Evolutionary conservation across 2,329 filamentous ascomycete genomes (phyloP).

Genomic region (Xylaria digitata): DNA sequence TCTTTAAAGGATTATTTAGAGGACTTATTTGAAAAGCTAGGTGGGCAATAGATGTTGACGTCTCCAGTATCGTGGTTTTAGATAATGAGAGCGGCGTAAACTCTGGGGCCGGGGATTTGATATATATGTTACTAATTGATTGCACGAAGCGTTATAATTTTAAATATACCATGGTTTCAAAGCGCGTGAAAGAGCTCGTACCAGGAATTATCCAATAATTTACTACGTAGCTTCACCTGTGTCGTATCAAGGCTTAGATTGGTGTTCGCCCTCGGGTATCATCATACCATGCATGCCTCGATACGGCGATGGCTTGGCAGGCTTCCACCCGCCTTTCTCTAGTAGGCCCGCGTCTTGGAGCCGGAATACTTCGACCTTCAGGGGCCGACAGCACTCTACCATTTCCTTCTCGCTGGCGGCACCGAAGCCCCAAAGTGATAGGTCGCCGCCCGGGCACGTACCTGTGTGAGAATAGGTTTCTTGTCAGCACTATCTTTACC

Average conservation of each 20-base stretch:
- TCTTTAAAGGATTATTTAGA: not conserved
- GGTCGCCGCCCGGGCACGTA: constrained; percentile 83
- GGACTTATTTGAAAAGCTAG: constrained; percentile 3
- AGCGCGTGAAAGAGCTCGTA: not conserved
- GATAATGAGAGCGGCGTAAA: not conserved
- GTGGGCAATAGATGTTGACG: not conserved
- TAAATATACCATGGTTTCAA: not conserved
- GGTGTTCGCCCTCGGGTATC: constrained; percentile 48
- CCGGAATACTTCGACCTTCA: constrained; percentile 78
- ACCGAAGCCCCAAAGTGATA: constrained; percentile 85
- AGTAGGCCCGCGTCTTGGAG: constrained; percentile 66
- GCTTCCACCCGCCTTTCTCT: constrained; percentile 68
- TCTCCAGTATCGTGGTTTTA: not conserved
- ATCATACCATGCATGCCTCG: constrained; percentile 73
- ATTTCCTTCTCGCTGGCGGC: constrained; percentile 74
- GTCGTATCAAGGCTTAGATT: constrained; percentile 16
- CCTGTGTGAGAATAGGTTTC: constrained; percentile 53
- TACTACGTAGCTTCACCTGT: too few relatives aligned
- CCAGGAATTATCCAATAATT: not conserved
- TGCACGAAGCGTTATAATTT: constrained; percentile 2
- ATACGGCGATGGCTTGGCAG: constrained; percentile 70
- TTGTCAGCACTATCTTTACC: constrained; percentile 55
- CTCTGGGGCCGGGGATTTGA: not conserved
- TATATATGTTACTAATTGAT: constrained; percentile 10
- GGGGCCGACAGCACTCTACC: constrained; percentile 75